Evolutionary conservation across 192 early-diverging fungal species (phyloP).

Genomic region (Bifiguratus adelaidae): DNA sequence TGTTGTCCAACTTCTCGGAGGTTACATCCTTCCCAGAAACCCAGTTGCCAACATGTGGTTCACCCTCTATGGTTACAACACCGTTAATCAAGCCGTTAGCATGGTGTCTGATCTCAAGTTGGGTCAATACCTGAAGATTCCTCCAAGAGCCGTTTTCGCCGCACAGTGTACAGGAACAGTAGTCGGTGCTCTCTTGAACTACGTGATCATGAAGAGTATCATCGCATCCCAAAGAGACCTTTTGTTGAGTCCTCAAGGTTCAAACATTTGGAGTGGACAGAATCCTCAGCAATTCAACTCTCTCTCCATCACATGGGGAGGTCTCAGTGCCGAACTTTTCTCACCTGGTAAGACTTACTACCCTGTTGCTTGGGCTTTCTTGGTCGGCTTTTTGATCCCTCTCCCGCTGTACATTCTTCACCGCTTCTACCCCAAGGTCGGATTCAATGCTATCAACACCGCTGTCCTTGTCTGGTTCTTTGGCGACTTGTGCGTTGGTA

Average conservation of each 20-base stretch:
- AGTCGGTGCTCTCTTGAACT: constrained; percentile 24
- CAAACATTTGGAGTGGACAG: constrained; percentile 3
- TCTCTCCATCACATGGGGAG: neutral
- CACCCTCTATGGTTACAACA: constrained; percentile 32
- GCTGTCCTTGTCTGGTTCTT: constrained; percentile 19
- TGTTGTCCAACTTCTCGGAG: constrained; percentile 22
- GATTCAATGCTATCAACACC: constrained; percentile 29
- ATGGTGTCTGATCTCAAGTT: constrained; percentile 41
- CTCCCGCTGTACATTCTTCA: constrained; percentile 38
- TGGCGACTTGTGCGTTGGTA: too few relatives aligned
- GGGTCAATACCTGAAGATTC: constrained; percentile 68
- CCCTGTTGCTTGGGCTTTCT: constrained; percentile 29
- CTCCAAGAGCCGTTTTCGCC: constrained; percentile 49
- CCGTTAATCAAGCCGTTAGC: constrained; percentile 23
- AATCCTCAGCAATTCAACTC: neutral
- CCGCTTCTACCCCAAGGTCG: constrained; percentile 25
- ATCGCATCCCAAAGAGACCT: neutral
- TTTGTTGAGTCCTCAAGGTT: constrained; percentile 1
- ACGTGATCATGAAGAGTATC: constrained; percentile 3
- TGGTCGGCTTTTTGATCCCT: constrained; percentile 37
- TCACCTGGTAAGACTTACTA: constrained; percentile 23
- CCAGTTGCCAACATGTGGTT: constrained; percentile 36
- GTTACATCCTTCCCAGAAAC: constrained; percentile 25
- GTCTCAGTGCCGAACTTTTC: neutral
- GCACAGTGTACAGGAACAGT: constrained; percentile 47